These are phyloP conservation scores for Forsythia viridissima DNA, from an alignment of 257 asterid species.

Conservation along the genomic window DNA sequence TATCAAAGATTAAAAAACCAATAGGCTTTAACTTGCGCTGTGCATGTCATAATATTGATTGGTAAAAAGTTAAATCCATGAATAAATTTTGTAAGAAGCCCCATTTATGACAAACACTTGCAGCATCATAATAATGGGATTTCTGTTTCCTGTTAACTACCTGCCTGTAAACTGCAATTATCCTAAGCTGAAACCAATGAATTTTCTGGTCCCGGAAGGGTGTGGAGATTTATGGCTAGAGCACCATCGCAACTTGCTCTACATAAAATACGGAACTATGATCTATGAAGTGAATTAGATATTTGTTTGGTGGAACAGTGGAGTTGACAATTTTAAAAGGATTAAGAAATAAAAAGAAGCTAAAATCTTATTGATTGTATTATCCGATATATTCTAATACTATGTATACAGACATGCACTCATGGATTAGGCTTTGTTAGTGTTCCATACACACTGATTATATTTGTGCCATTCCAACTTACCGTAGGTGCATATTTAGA, in stretches of 20 bases:
- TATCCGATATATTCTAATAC: not conserved
- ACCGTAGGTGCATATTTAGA: not conserved
- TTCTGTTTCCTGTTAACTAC: not conserved
- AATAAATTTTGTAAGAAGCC: not conserved
- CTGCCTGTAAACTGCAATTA: not conserved
- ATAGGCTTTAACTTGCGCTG: not conserved
- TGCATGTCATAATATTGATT: not conserved
- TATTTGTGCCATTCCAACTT: not conserved
- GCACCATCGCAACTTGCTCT: not conserved
- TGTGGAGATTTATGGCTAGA: constrained; percentile 10
- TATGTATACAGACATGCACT: not conserved
- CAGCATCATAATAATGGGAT: not conserved
- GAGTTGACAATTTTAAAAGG: not conserved
- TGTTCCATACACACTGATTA: not conserved
- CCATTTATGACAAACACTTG: not conserved
- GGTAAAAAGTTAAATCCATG: not conserved
- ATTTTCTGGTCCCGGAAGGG: not conserved
- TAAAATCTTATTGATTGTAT: too few species aligned
- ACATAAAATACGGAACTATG: not conserved
- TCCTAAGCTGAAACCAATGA: not conserved
- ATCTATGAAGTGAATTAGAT: not conserved
- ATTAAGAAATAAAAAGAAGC: too few species aligned
- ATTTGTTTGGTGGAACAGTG: not conserved
- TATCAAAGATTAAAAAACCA: not conserved
- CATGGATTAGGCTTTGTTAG: not conserved